phyloP scores from a whole-genome alignment of 192 early-diverging fungal genomes.

The Dissophora globulifera region DNA sequence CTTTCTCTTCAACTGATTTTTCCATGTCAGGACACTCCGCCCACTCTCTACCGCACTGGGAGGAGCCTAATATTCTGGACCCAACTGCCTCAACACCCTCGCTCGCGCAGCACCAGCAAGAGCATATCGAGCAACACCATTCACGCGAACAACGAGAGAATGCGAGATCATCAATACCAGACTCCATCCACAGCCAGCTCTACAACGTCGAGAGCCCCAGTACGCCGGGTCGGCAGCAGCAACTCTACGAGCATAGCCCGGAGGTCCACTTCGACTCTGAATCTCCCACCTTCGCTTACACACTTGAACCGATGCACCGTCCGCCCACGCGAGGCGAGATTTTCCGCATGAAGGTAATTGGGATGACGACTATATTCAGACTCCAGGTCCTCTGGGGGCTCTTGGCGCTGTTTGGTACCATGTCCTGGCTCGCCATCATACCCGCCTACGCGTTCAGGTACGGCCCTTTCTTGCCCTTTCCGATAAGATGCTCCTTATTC shows the following conservation, averaged over 20 bases:
- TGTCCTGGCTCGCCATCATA: conserved; percentile 46
- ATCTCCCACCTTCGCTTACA: neutral
- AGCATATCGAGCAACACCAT: conserved; percentile 8
- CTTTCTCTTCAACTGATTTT: too few relatives aligned
- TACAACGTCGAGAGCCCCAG: neutral
- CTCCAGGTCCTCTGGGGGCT: conserved; percentile 29
- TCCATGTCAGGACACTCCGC: neutral
- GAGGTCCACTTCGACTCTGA: neutral
- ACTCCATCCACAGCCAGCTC: conserved; percentile 5
- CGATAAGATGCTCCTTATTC: too few relatives aligned
- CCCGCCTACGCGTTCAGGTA: conserved; percentile 52
- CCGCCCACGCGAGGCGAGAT: conserved; percentile 7
- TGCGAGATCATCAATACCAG: neutral
- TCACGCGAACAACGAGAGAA: neutral
- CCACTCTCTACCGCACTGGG: neutral
- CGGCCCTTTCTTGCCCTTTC: neutral
- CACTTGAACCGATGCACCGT: neutral
- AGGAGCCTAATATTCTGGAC: neutral
- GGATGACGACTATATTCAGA: conserved; percentile 26
- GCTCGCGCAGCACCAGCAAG: neutral
- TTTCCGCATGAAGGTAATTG: conserved; percentile 21
- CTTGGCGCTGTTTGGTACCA: conserved; percentile 19
- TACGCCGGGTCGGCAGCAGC: neutral
- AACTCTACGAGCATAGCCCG: neutral
- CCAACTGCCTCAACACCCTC: neutral